A percentile compares a stretch with the other conserved stretches of the same genome.
Conservation (phyloP, 768 basidiomycete species). For the Podaxis mareebaensis region DNA sequence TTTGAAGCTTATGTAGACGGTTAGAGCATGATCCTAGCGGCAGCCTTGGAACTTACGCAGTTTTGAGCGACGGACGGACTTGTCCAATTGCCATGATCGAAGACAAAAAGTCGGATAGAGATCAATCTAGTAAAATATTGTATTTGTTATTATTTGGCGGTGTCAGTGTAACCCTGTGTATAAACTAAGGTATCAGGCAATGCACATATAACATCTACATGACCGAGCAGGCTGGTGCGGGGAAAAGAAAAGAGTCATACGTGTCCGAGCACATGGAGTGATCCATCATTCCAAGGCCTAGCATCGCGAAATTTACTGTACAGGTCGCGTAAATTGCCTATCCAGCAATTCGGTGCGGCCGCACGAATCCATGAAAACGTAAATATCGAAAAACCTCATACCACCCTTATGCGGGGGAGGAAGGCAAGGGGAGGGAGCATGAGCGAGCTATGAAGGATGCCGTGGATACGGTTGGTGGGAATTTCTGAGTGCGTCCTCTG, state of each 20-base stretch:
- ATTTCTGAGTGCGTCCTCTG: slow-evolving; percentile 26
- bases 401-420: too few relatives aligned
- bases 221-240: background rate
- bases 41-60: slow-evolving; percentile 46
- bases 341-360: background rate
- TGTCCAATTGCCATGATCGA: slow-evolving; percentile 34
- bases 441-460: slow-evolving; percentile 9
- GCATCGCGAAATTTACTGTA: background rate
- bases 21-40: background rate
- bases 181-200: background rate
- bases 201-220: slow-evolving; percentile 10
- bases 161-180: background rate
- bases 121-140: background rate
- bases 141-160: slow-evolving; percentile 17
- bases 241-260: background rate
- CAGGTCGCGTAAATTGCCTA: background rate
- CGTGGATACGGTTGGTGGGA: slow-evolving; percentile 6
- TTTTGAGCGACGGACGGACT: slow-evolving; percentile 54
- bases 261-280: slow-evolving; percentile 1
- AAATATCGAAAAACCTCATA: background rate
- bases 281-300: slow-evolving; percentile 4
- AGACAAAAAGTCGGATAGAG: slow-evolving; percentile 1
- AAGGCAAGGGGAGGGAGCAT: background rate
- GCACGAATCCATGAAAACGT: background rate
- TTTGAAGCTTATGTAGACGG: slow-evolving; percentile 61